Percentiles rank a stretch among this genome's conserved stretches.
Conservation (phyloP, 768 basidiomycete genomes). For the Serendipita vermifera region DNA sequence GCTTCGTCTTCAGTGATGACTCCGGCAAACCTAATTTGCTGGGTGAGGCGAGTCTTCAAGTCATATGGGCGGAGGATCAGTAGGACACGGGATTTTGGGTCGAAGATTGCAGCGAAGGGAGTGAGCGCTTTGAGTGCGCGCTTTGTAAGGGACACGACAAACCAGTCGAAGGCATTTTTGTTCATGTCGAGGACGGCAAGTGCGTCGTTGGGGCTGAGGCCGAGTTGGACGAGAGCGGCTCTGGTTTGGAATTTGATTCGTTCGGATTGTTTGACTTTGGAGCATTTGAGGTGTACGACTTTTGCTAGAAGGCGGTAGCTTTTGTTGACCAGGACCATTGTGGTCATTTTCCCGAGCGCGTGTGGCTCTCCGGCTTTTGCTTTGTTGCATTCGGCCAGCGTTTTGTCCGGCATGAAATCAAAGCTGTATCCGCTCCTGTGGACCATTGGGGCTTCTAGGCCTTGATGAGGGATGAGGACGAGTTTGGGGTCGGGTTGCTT, state of each 20-base stretch:
- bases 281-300: neutral
- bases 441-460: neutral
- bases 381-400: neutral
- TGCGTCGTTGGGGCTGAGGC: neutral
- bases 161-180: neutral
- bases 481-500: too few species aligned
- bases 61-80: neutral
- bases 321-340: neutral
- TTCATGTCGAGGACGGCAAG: neutral
- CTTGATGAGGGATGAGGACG: too few species aligned
- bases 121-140: neutral
- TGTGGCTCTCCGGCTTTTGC: neutral
- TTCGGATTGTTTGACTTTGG: neutral
- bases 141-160: neutral
- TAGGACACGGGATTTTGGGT: neutral
- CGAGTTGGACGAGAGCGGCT: neutral
- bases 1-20: neutral
- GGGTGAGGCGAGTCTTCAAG: neutral
- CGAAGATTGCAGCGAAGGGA: neutral
- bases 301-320: neutral
- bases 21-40: neutral
- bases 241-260: neutral
- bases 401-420: neutral
- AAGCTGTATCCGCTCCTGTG: neutral
- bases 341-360: neutral